Percentiles rank a stretch among this genome's conserved stretches.
These are phyloP conservation scores for Pontederia crassipes DNA, from an alignment of 176 grass and related monocot species.

Conservation along the genomic window DNA sequence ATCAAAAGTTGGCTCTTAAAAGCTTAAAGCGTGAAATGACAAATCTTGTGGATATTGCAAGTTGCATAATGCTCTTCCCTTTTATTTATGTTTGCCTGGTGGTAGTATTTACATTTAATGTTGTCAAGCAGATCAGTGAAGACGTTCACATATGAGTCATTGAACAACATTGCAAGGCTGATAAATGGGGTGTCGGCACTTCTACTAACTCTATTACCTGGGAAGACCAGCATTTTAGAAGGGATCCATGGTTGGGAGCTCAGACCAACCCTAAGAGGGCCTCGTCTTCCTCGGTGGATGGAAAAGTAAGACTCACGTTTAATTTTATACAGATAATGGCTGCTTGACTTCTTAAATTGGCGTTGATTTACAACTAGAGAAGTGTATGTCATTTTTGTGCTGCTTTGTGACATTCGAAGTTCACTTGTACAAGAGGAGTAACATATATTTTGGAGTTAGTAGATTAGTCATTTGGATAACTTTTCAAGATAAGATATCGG, in stretches of 20 bases:
- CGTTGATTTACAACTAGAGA: background rate
- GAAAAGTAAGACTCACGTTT: slow-evolving; percentile 45
- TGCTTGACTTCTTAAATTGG: background rate
- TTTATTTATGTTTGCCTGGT: slow-evolving; percentile 9
- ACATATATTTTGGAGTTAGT: too few species aligned
- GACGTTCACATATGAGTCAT: slow-evolving; percentile 92
- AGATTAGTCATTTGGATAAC: too few species aligned
- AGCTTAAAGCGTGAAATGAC: background rate
- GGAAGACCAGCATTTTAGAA: slow-evolving; percentile 83
- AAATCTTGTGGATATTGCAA: background rate
- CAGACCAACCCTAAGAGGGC: slow-evolving; percentile 66
- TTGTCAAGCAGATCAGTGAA: slow-evolving; percentile 70
- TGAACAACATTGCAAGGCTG: slow-evolving; percentile 86
- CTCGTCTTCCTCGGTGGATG: slow-evolving; percentile 94
- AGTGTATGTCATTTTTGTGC: too few species aligned
- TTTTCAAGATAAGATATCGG: too few species aligned
- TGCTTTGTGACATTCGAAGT: too few species aligned
- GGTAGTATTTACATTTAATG: background rate
- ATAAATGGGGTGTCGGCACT: slow-evolving; percentile 96
- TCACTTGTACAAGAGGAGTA: too few species aligned
- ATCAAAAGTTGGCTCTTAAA: background rate
- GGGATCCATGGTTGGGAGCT: slow-evolving; percentile 88
- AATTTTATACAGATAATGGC: background rate
- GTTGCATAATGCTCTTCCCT: background rate
- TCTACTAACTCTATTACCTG: slow-evolving; percentile 62